Evolutionary conservation across 2,329 filamentous ascomycete genomes (phyloP).

Genomic region (Fusarium sp.): DNA sequence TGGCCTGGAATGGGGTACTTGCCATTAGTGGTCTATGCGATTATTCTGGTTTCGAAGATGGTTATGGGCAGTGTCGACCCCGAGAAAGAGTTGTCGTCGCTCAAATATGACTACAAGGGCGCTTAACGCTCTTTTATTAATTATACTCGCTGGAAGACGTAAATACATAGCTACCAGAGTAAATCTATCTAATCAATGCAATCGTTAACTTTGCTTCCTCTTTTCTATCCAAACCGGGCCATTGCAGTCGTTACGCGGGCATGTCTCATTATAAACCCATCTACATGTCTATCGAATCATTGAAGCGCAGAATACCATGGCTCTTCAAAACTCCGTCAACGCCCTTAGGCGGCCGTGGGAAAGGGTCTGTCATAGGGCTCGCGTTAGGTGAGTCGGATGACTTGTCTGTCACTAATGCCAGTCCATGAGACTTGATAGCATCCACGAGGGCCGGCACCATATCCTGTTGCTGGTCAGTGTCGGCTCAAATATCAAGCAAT

Average conservation of each 20-base stretch:
- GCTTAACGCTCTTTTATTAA: slow-evolving; percentile 57
- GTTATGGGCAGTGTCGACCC: slow-evolving; percentile 77
- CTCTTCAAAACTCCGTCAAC: slow-evolving; percentile 88
- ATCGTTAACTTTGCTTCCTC: slow-evolving; percentile 17
- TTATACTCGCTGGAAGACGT: not conserved
- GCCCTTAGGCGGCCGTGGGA: slow-evolving; percentile 76
- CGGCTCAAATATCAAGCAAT: no score
- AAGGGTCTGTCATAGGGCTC: slow-evolving; percentile 59
- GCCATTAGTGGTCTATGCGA: slow-evolving; percentile 68
- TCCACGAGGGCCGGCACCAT: slow-evolving; percentile 93
- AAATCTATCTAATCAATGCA: slow-evolving; percentile 22
- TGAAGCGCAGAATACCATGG: slow-evolving; percentile 91
- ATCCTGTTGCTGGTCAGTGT: slow-evolving; percentile 65
- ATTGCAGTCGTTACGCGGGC: slow-evolving; percentile 30
- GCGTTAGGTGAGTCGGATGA: slow-evolving; percentile 66
- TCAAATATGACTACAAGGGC: slow-evolving; percentile 76
- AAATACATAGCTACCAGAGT: slow-evolving; percentile 1
- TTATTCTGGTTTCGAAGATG: slow-evolving; percentile 71
- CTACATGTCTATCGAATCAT: slow-evolving; percentile 84
- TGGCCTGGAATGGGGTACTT: slow-evolving; percentile 61
- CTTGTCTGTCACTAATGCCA: slow-evolving; percentile 91
- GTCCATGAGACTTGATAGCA: slow-evolving; percentile 91
- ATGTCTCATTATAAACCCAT: slow-evolving; percentile 39
- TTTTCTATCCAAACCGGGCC: slow-evolving; percentile 34
- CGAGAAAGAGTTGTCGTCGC: slow-evolving; percentile 68